Base-by-base conservation (phyloP, 1,284 basidiomycete genomes). In the Porphyrellus sp. region DNA sequence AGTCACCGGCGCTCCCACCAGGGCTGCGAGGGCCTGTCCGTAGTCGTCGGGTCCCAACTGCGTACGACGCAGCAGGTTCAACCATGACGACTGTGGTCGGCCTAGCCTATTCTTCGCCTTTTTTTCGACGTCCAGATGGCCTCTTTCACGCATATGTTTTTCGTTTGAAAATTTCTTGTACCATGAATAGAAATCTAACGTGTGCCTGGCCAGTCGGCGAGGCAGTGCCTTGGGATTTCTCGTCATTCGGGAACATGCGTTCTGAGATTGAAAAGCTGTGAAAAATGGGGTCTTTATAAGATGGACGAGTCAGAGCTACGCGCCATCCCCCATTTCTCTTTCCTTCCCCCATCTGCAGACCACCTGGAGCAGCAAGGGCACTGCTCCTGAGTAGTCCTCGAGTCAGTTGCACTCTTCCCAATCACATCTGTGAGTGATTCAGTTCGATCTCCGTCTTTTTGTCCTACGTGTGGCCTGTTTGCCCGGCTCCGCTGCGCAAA, bases 201-300 rank as follows among this genome's bases (percentile, higher is more conserved):
- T 18, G 52, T 59, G 23, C 34, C 47, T 49, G 20, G 42, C 41
- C 42, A 27, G 51, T 48, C 49, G n/a, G 55, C 25, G 30, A 51
- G 55, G 59, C 55, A 28, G 59, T 69, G 59, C 49, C 7, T 53
- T 55, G 4, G n/a, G n/a, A n/a, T 38, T 41, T 55, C 52, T 60
- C 55, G 49, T 49, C 38, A 28, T 46, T 49, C 55, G 56, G 64
- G 44, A 64, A 65, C 52, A 44, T 56, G 65, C 68, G 55, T 63
- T 73, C 75, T 75, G 75, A 75, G 75, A 59, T 68, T 73, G 69
- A 77, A 76, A 70, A 64, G 67, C 72, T 59, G 62, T 73, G 74
- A 70, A 68, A 60, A 58, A 49, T 54, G 51, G 44, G 27, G 42
- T 8, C 45, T 62, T 65, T 64, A 72, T 75, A 75, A 73, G 59